Conservation (phyloP, 1,139 yeast species). For the Arxiozyma slooffiae region DNA sequence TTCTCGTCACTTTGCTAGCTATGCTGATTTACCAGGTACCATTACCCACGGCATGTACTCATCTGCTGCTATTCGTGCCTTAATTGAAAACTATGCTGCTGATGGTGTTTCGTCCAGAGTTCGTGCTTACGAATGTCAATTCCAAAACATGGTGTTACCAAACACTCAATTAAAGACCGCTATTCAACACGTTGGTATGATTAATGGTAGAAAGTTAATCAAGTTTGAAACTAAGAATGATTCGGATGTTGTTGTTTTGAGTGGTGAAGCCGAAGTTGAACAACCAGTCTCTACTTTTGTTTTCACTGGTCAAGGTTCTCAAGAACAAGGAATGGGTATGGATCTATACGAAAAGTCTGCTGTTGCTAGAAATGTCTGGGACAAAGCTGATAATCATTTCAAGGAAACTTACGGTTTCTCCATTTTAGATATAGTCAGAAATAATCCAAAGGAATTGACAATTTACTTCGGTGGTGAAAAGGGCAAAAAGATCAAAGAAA, state of each 20-base stretch:
- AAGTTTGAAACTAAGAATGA: slow-evolving; percentile 82
- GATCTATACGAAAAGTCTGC: slow-evolving; percentile 84
- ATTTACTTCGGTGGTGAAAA: slow-evolving; percentile 96
- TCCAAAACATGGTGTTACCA: slow-evolving; percentile 96
- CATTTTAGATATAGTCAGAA: slow-evolving; percentile 85
- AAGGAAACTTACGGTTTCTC: slow-evolving; percentile 93
- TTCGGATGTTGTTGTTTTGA: slow-evolving; percentile 68
- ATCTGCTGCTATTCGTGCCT: slow-evolving; percentile 86
- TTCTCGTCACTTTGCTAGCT: slow-evolving; percentile 85
- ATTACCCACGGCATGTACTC: slow-evolving; percentile 99
- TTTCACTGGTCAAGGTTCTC: slow-evolving; percentile 99
- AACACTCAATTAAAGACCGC: slow-evolving; percentile 81
- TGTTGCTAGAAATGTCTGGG: slow-evolving; percentile 95
- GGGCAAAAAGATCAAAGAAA: slow-evolving; percentile 90
- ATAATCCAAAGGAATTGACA: slow-evolving; percentile 91
- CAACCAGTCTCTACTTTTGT: slow-evolving; percentile 95
- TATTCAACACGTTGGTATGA: slow-evolving; percentile 96
- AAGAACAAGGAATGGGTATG: slow-evolving; percentile 99
- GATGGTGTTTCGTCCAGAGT: slow-evolving; percentile 93
- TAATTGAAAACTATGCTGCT: slow-evolving; percentile 98
- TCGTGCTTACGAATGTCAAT: slow-evolving; percentile 82
- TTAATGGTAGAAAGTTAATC: slow-evolving; percentile 94
- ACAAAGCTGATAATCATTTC: slow-evolving; percentile 91
- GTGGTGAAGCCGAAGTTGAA: slow-evolving; percentile 97
- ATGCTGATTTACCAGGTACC: slow-evolving; percentile 92